These are phyloP conservation scores for Craspedostauros australis DNA, from an alignment of 108 stramenopile species.

Conservation along the genomic window DNA sequence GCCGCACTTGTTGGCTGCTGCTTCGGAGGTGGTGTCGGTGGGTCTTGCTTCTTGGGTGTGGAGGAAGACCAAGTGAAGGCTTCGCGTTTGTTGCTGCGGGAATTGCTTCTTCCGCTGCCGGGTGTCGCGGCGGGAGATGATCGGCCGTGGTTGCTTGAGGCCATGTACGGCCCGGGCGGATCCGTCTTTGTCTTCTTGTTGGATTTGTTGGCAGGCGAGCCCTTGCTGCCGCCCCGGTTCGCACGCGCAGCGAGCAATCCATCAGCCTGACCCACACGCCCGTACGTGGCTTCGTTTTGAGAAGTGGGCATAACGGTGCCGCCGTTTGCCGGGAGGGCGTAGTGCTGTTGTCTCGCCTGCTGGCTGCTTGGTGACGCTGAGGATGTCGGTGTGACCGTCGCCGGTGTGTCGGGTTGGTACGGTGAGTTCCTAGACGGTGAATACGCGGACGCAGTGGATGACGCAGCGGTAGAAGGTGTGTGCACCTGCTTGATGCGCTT, in stretches of 20 bases:
- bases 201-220: too few species aligned
- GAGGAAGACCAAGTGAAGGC: too few species aligned
- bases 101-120: too few species aligned
- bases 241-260: slow-evolving; percentile 32
- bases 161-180: too few species aligned
- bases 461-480: neutral
- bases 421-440: neutral
- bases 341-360: neutral
- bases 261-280: slow-evolving; percentile 44
- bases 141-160: too few species aligned
- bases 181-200: too few species aligned
- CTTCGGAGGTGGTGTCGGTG: too few species aligned
- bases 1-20: too few species aligned
- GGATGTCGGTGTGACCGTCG: neutral
- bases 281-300: slow-evolving; percentile 17
- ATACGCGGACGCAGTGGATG: neutral
- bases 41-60: too few species aligned
- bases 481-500: neutral
- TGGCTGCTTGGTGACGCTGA: neutral
- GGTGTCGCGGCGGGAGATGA: too few species aligned
- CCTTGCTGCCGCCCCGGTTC: too few species aligned
- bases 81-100: too few species aligned
- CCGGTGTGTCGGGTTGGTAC: neutral
- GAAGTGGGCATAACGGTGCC: neutral
- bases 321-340: neutral